Evolutionary conservation across 345 rosid genomes (phyloP), one percentile per base, ranked within the genome.

Genomic region (Eucalyptus caleyi): DNA sequence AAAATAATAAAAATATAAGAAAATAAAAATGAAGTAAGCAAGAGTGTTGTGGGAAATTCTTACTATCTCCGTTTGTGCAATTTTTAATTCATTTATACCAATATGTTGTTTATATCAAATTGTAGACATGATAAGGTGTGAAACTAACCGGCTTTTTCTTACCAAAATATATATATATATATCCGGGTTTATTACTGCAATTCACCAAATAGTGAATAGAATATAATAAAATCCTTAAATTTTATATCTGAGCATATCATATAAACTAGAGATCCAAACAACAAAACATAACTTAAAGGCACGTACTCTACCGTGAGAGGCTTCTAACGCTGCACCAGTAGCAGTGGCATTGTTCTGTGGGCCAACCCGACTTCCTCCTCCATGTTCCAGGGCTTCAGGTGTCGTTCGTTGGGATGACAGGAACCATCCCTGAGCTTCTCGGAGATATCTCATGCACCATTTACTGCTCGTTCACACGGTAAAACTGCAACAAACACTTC

Each of bases 181-280:
- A 51, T 6, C 21, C 2, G 8, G 4, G 1, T 7, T 51, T 53
- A 21, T 53, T 4, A 0, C 24, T 19, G 1, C 2, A 53, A 53
- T 53, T 53, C 59, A 53, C 59, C 11, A 53, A 53, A 53, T 53
- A 8, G 11, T 53, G 5, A 53, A 3, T 53, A 21, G 1, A 53
- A 53, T 53, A 8, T 53, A 53, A 5, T 21, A 53, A 53, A 53
- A 21, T 53, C 26, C 2, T 8, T 53, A 4, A 0, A 53, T 53
- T 53, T 21, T 53, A 53, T 8, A 21, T 53, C 59, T 0, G 1
- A 19, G 0, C 26, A 19, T 53, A 53, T 8, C 8, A 53, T 53
- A 1, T 21, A 53, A 53, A 21, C 59, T 4, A 53, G 24, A 19
- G 0, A 53, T 8, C 59, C 2, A 53, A 19, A 53, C 26, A 21